A percentile compares a stretch with the other conserved stretches of the same genome.
Conservation (phyloP, 1,284 basidiomycete genomes). For the Athelia sp. region DNA sequence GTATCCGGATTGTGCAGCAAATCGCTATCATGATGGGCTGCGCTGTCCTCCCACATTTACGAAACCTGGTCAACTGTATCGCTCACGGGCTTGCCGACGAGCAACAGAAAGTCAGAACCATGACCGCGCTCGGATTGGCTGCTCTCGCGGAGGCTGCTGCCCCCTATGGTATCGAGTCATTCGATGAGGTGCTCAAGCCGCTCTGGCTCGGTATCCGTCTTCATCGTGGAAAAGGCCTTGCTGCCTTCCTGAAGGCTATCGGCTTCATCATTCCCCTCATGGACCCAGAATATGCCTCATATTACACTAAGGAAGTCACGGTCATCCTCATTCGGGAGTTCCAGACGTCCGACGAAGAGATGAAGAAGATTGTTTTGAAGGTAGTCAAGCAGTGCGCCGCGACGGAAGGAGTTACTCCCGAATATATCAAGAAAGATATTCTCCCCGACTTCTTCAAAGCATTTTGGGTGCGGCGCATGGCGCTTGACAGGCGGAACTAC, state of each 20-base stretch:
- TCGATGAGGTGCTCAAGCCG: constrained; percentile 97
- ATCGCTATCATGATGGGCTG: constrained; percentile 99
- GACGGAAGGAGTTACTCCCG: constrained; percentile 92
- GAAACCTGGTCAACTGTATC: constrained; percentile 95
- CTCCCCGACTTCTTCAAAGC: constrained; percentile 99
- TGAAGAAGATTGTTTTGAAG: constrained; percentile 99
- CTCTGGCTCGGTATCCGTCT: constrained; percentile 97
- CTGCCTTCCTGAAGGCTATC: constrained; percentile 98
- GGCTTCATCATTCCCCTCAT: constrained; percentile 99
- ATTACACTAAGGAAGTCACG: constrained; percentile 97
- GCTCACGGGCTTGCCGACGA: constrained; percentile 96
- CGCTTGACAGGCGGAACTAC: constrained; percentile 94
- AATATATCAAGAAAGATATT: constrained; percentile 95
- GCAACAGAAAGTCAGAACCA: constrained; percentile 98
- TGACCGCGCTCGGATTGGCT: constrained; percentile 96
- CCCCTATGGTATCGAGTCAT: constrained; percentile 99
- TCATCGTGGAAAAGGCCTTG: constrained; percentile 96
- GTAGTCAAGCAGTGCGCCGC: constrained; percentile 99
- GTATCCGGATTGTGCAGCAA: constrained; percentile 99
- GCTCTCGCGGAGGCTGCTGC: constrained; percentile 96
- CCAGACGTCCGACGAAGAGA: constrained; percentile 99
- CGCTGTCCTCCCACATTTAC: constrained; percentile 95
- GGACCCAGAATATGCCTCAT: constrained; percentile 98
- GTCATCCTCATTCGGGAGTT: constrained; percentile 99
- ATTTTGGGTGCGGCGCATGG: constrained; percentile 98